These are phyloP conservation scores for Kappamyces sp. DNA, from an alignment of 192 early-diverging fungal genomes.

Conservation along the genomic window DNA sequence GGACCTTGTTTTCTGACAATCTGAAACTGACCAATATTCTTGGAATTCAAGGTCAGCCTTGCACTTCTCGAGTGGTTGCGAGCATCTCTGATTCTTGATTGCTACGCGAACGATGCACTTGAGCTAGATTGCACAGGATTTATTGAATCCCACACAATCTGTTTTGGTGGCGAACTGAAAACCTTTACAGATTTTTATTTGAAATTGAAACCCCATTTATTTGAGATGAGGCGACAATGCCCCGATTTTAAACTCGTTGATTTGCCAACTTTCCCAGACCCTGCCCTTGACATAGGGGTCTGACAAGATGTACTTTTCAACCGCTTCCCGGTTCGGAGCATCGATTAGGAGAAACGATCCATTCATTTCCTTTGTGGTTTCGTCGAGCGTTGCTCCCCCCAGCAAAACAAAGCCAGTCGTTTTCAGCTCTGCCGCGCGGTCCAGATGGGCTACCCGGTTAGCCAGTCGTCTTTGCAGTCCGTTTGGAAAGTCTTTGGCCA, in stretches of 20 bases:
- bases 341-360: conserved; percentile 48
- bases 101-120: no score
- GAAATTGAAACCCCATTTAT: not conserved
- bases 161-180: no score
- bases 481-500: conserved; percentile 48
- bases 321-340: conserved; percentile 38
- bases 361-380: conserved; percentile 46
- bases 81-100: no score
- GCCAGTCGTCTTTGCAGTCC: conserved; percentile 36
- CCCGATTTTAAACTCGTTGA: conserved; percentile 29
- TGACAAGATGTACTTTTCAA: conserved; percentile 34
- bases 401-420: conserved; percentile 29
- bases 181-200: no score
- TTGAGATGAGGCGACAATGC: conserved; percentile 3
- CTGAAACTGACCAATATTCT: no score
- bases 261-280: conserved; percentile 50
- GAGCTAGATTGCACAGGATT: no score
- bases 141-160: no score
- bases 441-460: conserved; percentile 41
- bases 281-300: conserved; percentile 49
- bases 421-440: conserved; percentile 23
- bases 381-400: conserved; percentile 49
- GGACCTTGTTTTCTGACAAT: no score
- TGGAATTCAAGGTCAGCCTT: no score
- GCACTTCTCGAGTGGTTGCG: no score